Evolutionary conservation across 495 filamentous ascomycete species (phyloP).

Genomic region (Sordaria brevicollis): DNA sequence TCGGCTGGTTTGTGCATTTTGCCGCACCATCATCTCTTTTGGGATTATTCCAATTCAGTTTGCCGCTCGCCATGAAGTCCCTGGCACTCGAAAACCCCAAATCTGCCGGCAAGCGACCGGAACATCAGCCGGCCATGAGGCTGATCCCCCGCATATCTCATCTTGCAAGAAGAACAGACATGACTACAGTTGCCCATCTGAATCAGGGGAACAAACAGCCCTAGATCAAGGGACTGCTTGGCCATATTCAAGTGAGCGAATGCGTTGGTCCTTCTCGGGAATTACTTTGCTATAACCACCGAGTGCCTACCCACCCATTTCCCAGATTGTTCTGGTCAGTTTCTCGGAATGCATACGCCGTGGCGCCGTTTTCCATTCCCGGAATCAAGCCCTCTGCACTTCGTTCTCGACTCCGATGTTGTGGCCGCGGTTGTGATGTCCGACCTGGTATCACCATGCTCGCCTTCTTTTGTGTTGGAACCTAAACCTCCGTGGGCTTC

Average conservation of each 20-base stretch:
- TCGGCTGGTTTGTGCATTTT: constrained; percentile 9
- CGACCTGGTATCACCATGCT: not conserved
- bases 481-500: not conserved
- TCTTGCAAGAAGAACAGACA: not conserved
- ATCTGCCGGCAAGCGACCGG: constrained; percentile 22
- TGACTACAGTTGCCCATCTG: not conserved
- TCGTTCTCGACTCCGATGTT: not conserved
- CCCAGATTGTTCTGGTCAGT: not conserved
- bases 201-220: not conserved
- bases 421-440: not conserved
- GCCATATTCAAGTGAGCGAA: not conserved
- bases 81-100: constrained; percentile 3
- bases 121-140: constrained; percentile 12
- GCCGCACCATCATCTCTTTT: constrained; percentile 15
- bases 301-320: not conserved
- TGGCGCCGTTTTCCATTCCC: not conserved
- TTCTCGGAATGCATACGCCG: not conserved
- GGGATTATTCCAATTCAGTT: constrained; percentile 7
- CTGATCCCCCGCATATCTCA: constrained; percentile 10
- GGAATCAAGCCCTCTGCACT: not conserved
- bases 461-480: not conserved
- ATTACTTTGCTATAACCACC: not conserved
- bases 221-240: not conserved
- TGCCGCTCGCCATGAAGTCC: not conserved
- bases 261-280: not conserved